phyloP scores from a whole-genome alignment of 2,329 filamentous ascomycete species.

The Xylaria polymorpha region DNA sequence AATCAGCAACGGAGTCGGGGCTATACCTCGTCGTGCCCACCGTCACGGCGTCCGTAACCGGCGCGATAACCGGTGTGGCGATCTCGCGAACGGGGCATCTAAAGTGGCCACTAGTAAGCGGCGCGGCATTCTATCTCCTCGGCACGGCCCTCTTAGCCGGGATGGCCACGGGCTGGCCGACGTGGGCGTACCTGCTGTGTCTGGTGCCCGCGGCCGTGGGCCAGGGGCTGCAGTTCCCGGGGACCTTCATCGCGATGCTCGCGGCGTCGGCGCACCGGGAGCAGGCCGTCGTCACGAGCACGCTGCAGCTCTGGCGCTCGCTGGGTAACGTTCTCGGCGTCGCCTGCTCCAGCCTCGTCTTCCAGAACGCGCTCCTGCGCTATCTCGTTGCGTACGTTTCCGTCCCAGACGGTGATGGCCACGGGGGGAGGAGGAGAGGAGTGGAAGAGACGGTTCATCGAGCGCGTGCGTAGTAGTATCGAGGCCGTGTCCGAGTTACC shows the following conservation, averaged over 20 bases:
- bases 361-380: constrained; percentile 75
- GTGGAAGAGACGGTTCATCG: constrained; percentile 67
- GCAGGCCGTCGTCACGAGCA: constrained; percentile 76
- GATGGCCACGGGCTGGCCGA: constrained; percentile 64
- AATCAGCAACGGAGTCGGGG: constrained; percentile 76
- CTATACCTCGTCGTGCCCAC: constrained; percentile 75
- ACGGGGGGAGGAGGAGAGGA: constrained; percentile 60
- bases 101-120: constrained; percentile 68
- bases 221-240: constrained; percentile 73
- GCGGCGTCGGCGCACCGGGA: constrained; percentile 68
- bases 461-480: constrained; percentile 64
- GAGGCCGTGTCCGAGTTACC: constrained; percentile 62
- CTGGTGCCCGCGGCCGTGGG: constrained; percentile 68
- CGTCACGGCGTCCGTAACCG: constrained; percentile 64
- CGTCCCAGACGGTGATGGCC: constrained; percentile 35
- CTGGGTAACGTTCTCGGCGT: constrained; percentile 81
- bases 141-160: constrained; percentile 63
- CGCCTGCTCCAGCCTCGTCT: constrained; percentile 74
- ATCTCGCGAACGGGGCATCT: constrained; percentile 70
- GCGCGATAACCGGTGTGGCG: constrained; percentile 69
- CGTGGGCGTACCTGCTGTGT: constrained; percentile 65
- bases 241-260: constrained; percentile 72
- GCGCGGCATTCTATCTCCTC: constrained; percentile 59
- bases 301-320: constrained; percentile 76
- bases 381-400: constrained; percentile 69